Conservation (phyloP, 2,329 filamentous ascomycete genomes). For the Apiospora saccharicola region DNA sequence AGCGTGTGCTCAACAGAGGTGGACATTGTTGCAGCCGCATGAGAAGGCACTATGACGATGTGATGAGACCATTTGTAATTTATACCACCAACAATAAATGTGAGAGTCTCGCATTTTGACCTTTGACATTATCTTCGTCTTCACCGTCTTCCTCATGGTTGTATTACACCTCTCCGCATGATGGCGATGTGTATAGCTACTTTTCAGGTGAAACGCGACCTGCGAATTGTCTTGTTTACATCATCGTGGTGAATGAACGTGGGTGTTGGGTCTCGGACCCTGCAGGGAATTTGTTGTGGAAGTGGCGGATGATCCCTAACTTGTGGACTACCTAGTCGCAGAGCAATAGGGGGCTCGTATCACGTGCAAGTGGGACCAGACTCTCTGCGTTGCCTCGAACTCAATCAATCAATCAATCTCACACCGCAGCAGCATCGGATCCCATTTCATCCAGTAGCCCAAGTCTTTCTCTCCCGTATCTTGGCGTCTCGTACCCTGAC, state of each 20-base stretch:
- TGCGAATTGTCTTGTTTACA: slow-evolving; percentile 1
- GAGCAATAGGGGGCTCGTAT: slow-evolving; percentile 5
- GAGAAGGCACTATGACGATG: slow-evolving; percentile 39
- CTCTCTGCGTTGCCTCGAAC: neutral
- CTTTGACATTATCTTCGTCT: neutral
- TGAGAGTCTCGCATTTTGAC: slow-evolving; percentile 30
- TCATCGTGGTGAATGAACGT: neutral
- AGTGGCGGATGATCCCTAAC: slow-evolving; percentile 7
- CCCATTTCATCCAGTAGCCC: neutral
- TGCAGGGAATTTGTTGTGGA: neutral
- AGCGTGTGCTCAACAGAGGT: slow-evolving; percentile 6
- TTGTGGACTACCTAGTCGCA: neutral
- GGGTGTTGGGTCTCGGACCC: neutral
- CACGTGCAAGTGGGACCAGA: slow-evolving; percentile 3
- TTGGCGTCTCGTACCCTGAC: neutral
- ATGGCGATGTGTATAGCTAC: neutral
- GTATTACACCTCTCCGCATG: neutral
- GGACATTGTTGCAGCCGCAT: slow-evolving; percentile 22
- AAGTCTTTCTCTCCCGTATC: neutral
- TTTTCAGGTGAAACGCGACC: slow-evolving; percentile 6
- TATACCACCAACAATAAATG: slow-evolving; percentile 40
- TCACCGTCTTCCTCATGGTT: neutral
- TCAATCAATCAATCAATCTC: neutral
- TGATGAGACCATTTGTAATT: slow-evolving; percentile 46
- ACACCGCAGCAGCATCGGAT: neutral